Evolutionary conservation across 2,329 filamentous ascomycete species (phyloP).

Genomic region (Aspergillus brasiliensis): DNA sequence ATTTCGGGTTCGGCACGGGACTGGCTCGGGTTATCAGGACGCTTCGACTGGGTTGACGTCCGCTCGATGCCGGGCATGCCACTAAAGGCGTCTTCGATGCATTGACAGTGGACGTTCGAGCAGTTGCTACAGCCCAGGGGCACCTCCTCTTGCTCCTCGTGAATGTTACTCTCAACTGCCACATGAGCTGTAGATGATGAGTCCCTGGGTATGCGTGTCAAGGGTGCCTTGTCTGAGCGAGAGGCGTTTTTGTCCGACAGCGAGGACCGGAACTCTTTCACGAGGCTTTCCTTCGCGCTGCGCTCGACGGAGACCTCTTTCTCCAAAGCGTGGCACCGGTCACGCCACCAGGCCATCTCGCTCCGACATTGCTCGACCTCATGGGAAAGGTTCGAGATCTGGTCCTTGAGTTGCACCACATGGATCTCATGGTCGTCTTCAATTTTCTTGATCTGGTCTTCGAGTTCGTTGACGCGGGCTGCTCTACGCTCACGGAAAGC

Average conservation of each 20-base stretch:
- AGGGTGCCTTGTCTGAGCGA: conserved; percentile 42
- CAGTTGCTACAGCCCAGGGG: conserved; percentile 67
- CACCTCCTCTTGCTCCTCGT: conserved; percentile 38
- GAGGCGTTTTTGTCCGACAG: conserved; percentile 24
- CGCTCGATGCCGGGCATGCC: conserved; percentile 47
- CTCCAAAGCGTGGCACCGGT: conserved; percentile 64
- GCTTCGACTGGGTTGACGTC: conserved; percentile 37
- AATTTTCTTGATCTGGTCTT: conserved; percentile 53
- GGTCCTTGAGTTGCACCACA: conserved; percentile 56
- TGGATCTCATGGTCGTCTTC: conserved; percentile 51
- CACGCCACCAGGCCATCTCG: conserved; percentile 48
- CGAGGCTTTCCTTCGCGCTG: conserved; percentile 46
- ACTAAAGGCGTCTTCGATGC: conserved; percentile 56
- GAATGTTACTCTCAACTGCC: conserved; percentile 16
- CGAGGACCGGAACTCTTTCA: conserved; percentile 45
- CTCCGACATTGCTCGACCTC: conserved; percentile 68
- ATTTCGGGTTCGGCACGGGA: conserved; percentile 53
- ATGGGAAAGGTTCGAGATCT: conserved; percentile 59
- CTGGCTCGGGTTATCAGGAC: conserved; percentile 52
- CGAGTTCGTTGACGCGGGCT: conserved; percentile 73
- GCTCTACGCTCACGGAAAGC: conserved; percentile 87
- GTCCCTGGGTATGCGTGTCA: conserved; percentile 24
- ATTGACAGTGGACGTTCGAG: conserved; percentile 64
- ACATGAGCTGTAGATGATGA: conserved; percentile 4
- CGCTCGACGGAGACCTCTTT: conserved; percentile 56